Evolutionary conservation across 2,329 filamentous ascomycete species (phyloP).

Genomic region (Diaporthe destruens): DNA sequence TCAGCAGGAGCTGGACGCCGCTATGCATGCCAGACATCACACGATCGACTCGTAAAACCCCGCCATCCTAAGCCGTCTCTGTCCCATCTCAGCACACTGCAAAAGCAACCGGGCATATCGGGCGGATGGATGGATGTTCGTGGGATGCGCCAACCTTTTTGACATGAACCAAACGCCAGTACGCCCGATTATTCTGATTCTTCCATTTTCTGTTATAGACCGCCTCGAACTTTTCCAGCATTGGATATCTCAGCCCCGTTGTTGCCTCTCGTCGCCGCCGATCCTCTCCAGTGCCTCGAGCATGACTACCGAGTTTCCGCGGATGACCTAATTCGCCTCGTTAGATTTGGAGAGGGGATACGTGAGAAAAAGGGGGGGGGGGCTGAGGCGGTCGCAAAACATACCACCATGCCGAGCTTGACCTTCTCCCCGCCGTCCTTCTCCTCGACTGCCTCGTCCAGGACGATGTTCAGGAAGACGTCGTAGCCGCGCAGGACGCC

Average conservation of each 20-base stretch:
- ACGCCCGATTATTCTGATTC: constrained; percentile 19
- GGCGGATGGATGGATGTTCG: constrained; percentile 15
- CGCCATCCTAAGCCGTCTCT: constrained; percentile 20
- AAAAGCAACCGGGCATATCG: constrained; percentile 3
- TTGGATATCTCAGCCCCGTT: constrained; percentile 41
- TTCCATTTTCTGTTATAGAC: not conserved
- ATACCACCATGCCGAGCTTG: constrained; percentile 90
- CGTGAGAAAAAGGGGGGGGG: not conserved
- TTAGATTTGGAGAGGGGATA: not conserved
- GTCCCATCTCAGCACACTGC: constrained; percentile 32
- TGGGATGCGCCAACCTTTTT: constrained; percentile 32
- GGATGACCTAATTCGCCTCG: constrained; percentile 77
- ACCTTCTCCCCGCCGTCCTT: constrained; percentile 92
- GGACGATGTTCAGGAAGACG: constrained; percentile 98
- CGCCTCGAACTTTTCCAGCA: not conserved
- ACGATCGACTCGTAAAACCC: not conserved
- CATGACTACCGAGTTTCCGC: constrained; percentile 99
- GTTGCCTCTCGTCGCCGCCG: constrained; percentile 68
- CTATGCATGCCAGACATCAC: constrained; percentile 14
- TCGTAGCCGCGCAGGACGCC: constrained; percentile 96
- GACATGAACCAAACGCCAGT: constrained; percentile 34
- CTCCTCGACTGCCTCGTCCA: constrained; percentile 97
- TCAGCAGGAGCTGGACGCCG: not conserved
- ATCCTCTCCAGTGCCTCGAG: constrained; percentile 84
- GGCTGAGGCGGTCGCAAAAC: constrained; percentile 51